Evolutionary conservation across 2,329 filamentous ascomycete species (phyloP), one percentile per base, ranked within the genome.

Genomic region (Epichloe typhina): DNA sequence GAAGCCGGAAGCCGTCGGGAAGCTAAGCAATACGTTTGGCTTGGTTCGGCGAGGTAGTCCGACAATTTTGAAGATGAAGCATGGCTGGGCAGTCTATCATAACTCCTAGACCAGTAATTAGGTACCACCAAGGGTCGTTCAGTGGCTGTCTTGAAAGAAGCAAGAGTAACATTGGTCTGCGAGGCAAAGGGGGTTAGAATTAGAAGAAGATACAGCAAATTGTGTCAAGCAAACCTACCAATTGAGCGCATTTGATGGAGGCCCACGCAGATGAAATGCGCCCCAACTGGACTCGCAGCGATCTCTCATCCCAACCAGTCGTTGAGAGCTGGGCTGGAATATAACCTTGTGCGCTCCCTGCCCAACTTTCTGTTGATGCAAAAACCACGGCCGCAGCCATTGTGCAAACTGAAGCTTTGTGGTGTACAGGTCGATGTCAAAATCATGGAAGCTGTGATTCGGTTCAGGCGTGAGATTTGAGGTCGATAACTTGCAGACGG

Each of bases 321-420:
- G 59, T 65, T 61, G 58, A 65, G 62, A 53, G 59, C 54, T 45
- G 64, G 59, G 55, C 63, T 56, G 62, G 60, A 59, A 57, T 58
- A 60, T 57, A 69, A 56, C 64, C 66, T 69, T 61, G 65, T 58
- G 54, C 64, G 63, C 60, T 69, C 59, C 59, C 66, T 66, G 61
- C 65, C 67, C 65, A 70, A 64, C 61, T 64, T 62, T 63, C 67
- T 64, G 62, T 67, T 58, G 65, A 67, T 55, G 64, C 62, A 64
- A 71, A 61, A 67, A 76, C 67, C 58, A 69, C 67, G 68, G 69
- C 70, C 64, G 73, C 66, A 65, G 76, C 75, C 76, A 80, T 80
- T 64, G 61, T 75, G 72, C 64, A 64, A 69, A 65, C 69, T 66
- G 59, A 65, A 68, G 64, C 68, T 73, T 65, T 65, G 71, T 58